These are phyloP conservation scores for Achlya hypogyna DNA, from an alignment of 352 stramenopile genomes.

Conservation along the genomic window DNA sequence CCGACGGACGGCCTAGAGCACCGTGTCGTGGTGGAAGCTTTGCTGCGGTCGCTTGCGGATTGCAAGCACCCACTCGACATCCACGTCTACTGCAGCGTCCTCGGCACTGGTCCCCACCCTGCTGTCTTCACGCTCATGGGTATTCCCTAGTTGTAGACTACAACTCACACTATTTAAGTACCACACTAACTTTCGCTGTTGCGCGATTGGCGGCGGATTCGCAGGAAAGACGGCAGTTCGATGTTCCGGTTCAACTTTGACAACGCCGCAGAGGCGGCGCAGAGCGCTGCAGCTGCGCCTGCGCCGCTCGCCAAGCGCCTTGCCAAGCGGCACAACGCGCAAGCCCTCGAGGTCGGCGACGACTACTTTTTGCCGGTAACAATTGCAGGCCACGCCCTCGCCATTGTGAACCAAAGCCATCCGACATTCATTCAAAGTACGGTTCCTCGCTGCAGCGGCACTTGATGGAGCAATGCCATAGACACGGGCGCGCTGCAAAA, in stretches of 20 bases:
- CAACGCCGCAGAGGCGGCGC: neutral
- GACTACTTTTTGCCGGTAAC: constrained; percentile 11
- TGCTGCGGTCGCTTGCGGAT: neutral
- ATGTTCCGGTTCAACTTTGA: constrained; percentile 22
- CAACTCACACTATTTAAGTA: neutral
- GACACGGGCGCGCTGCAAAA: constrained; percentile 47
- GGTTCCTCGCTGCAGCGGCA: neutral
- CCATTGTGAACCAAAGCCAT: constrained; percentile 11
- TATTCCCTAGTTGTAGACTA: neutral
- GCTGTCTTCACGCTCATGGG: neutral
- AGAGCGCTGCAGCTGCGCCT: neutral
- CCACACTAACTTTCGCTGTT: neutral
- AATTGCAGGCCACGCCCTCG: neutral
- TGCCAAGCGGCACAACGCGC: neutral
- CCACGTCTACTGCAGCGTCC: constrained; percentile 11
- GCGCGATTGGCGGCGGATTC: neutral
- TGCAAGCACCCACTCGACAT: neutral
- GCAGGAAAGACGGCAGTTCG: neutral
- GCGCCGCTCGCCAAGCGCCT: neutral
- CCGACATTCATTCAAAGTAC: constrained; percentile 7
- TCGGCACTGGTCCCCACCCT: neutral
- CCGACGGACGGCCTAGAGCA: neutral
- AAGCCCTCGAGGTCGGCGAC: neutral
- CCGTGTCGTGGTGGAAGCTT: neutral
- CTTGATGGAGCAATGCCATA: neutral